A percentile compares a stretch with the other conserved stretches of the same genome.
These are phyloP conservation scores for Staphylotrichum longicolle DNA, from an alignment of 495 filamentous ascomycete species.

Conservation along the genomic window DNA sequence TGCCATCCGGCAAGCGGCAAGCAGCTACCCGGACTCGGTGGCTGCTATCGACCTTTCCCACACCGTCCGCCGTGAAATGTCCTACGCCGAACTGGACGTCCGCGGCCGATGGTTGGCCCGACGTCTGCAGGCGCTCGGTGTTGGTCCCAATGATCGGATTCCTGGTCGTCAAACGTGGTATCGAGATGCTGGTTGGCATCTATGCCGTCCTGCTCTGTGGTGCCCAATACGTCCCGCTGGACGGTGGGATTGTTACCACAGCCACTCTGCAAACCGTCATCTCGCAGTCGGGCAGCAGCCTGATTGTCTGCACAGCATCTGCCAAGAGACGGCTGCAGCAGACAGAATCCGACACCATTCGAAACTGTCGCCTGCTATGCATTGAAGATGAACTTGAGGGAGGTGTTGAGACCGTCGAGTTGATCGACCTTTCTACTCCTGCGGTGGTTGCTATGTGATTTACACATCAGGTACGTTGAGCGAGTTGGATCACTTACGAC, in stretches of 20 bases:
- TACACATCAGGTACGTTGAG: slow-evolving; percentile 38
- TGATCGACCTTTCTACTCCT: slow-evolving; percentile 2
- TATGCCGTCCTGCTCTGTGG: slow-evolving; percentile 51
- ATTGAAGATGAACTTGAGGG: not conserved
- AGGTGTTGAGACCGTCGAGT: not conserved
- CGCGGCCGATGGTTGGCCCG: slow-evolving; percentile 36
- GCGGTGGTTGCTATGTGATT: slow-evolving; percentile 35
- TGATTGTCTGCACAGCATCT: slow-evolving; percentile 26
- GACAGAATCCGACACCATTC: slow-evolving; percentile 5
- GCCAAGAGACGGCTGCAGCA: slow-evolving; percentile 15
- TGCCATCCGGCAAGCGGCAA: not conserved
- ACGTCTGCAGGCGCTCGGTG: slow-evolving; percentile 25
- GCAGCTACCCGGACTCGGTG: slow-evolving; percentile 6
- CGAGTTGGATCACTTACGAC: too few relatives aligned
- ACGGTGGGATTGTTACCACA: slow-evolving; percentile 39
- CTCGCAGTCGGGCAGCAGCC: slow-evolving; percentile 23
- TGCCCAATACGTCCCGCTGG: slow-evolving; percentile 50
- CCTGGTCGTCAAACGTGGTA: slow-evolving; percentile 34
- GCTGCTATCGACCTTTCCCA: slow-evolving; percentile 13
- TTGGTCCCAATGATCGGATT: slow-evolving; percentile 31
- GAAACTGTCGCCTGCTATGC: not conserved
- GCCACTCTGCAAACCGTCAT: slow-evolving; percentile 35
- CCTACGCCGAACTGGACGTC: slow-evolving; percentile 36
- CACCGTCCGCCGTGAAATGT: slow-evolving; percentile 3
- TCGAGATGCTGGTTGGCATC: slow-evolving; percentile 46